Evolutionary conservation across 192 early-diverging fungal species (phyloP), one percentile per base, ranked within the genome.

Genomic region (Allomyces javanicus): DNA sequence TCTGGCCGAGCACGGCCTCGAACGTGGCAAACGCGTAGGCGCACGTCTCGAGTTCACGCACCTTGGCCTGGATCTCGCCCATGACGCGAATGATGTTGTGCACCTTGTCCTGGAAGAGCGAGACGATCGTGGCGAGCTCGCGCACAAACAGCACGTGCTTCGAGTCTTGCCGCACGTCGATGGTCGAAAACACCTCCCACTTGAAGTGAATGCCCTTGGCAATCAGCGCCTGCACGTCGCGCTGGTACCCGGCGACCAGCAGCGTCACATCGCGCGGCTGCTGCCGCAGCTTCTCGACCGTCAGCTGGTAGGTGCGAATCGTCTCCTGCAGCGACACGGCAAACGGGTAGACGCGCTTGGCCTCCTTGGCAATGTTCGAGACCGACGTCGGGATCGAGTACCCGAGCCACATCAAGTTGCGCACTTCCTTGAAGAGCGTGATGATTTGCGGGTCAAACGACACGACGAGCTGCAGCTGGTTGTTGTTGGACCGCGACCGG

Each of bases 401-500:
- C 40, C 91, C 87, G 21, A 98, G 79, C 92, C 91, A 96, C n/a
- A 92, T 68, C 70, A 99, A 76, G 73, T 98, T 91, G 44, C 94
- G 85, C 33, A 99, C 94, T 75, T 99, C 97, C 76, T 99, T 99
- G 79, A 98, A 99, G 64, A 99, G 76, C 0, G 92, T 89, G 65
- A 99, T 92, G 66, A 92, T 85, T 72, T 94, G 90, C 1, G 82
- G 76, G 69, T 99, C 96, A 75, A 98, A 99, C 71, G 92, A 94
- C 67, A 99, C 83, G 63, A 81, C 81, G 10, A 99, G 81, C 70
- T 91, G 87, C 33, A 90, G 78, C 11, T 81, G 64, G 66, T 85
- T 80, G 23, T 81, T 84, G 27, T 82, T 78, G 0, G 89, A 86
- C 44, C 93, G 84, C 63, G 87, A 89, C 24, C 85, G 80, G 3